phyloP scores from a whole-genome alignment of 148 eudicot species.

The Silene latifolia region DNA sequence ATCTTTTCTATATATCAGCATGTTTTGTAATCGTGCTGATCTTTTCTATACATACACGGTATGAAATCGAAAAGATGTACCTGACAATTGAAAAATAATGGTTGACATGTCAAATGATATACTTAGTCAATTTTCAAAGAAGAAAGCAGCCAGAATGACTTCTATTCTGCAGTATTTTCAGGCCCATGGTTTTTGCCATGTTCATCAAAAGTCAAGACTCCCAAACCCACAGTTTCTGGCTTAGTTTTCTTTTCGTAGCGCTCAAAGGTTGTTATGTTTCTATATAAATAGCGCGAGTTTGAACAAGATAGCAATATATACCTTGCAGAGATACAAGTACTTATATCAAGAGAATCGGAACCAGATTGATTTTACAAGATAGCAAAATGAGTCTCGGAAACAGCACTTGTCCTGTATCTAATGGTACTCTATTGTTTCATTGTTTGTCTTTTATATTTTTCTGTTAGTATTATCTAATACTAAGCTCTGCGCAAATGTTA shows the following conservation, averaged over 20 bases:
- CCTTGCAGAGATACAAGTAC: not conserved
- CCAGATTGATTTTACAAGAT: not conserved
- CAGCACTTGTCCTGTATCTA: conserved; percentile 21
- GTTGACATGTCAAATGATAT: not conserved
- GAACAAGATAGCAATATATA: not conserved
- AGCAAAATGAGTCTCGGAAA: conserved; percentile 25
- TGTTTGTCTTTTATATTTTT: not conserved
- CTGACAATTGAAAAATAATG: not conserved
- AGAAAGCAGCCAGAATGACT: not conserved
- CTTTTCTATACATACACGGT: not conserved
- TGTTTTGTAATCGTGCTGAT: not conserved
- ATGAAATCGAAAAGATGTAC: not conserved
- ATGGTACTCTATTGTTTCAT: conserved; percentile 7
- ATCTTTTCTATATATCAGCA: not conserved
- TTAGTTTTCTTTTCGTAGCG: not conserved
- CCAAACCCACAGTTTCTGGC: conserved; percentile 15
- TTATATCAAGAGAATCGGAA: not conserved
- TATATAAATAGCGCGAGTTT: conserved; percentile 8
- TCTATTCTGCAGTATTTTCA: not conserved
- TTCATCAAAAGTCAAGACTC: not conserved
- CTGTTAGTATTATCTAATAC: too few species aligned
- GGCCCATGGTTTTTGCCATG: conserved; percentile 18
- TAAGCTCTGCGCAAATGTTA: not conserved
- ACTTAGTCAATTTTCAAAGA: conserved; percentile 1
- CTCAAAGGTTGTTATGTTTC: conserved; percentile 6